Conservation (phyloP, 331 rosid genomes). For the Stylosanthes scabra region DNA sequence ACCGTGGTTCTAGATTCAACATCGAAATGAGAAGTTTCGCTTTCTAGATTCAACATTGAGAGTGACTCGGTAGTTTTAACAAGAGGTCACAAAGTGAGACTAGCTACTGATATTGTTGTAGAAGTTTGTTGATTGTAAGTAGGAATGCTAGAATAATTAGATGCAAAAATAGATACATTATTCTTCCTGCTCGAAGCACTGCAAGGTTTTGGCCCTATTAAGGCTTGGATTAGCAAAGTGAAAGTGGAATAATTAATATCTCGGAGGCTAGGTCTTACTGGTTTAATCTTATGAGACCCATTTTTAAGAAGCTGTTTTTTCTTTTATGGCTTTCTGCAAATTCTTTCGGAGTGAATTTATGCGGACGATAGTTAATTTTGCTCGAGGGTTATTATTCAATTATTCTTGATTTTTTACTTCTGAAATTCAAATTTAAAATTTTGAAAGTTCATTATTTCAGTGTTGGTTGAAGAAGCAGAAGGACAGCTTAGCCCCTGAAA, state of each 20-base stretch:
- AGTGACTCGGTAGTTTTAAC: neutral
- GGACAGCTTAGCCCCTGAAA: conserved; percentile 75
- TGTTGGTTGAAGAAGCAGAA: conserved; percentile 99
- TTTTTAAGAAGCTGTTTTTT: conserved; percentile 1
- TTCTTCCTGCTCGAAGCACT: neutral
- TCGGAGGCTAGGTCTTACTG: neutral
- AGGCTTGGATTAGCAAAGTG: conserved; percentile 11
- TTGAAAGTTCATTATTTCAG: conserved; percentile 48
- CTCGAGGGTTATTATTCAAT: neutral
- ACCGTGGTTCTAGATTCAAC: neutral
- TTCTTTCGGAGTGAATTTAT: conserved; percentile 25
- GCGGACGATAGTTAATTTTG: conserved; percentile 3
- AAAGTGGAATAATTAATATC: neutral
- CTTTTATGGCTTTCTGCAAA: conserved; percentile 8
- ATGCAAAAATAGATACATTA: conserved; percentile 3
- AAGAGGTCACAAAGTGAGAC: neutral
- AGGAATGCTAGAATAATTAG: conserved; percentile 8
- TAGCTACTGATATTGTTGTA: neutral
- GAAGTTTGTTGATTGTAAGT: neutral
- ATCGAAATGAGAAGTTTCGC: neutral
- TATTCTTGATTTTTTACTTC: neutral
- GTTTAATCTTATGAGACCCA: neutral
- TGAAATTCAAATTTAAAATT: neutral
- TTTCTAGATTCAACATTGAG: neutral
- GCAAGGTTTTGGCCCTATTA: neutral